Conservation (phyloP, 441 rosid genomes). For the Mallotus japonicus region DNA sequence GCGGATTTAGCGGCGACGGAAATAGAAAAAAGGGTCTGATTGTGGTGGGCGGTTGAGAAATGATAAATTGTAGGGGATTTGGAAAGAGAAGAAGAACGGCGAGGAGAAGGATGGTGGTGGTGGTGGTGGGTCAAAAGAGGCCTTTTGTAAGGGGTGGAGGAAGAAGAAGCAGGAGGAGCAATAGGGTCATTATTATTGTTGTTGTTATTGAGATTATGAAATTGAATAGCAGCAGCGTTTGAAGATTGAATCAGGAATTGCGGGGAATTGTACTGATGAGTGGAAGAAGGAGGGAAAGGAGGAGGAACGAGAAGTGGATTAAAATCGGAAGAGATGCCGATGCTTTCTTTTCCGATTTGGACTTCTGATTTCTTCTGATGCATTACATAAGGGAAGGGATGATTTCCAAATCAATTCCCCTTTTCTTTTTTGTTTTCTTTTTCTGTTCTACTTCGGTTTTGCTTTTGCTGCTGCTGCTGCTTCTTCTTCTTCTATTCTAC, state of each 20-base stretch:
- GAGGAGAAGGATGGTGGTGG: slow-evolving; percentile 11
- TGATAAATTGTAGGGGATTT: slow-evolving; percentile 51
- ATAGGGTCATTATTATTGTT: slow-evolving; percentile 35
- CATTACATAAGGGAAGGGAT: slow-evolving; percentile 52
- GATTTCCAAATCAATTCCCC: too few species aligned
- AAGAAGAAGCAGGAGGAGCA: slow-evolving; percentile 36
- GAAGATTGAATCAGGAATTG: slow-evolving; percentile 36
- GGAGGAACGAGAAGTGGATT: slow-evolving; percentile 38
- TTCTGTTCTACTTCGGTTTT: background rate
- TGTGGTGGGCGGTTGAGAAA: slow-evolving; percentile 31
- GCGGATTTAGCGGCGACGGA: slow-evolving; percentile 45
- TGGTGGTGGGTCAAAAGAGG: slow-evolving; percentile 38
- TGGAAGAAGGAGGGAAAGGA: slow-evolving; percentile 15
- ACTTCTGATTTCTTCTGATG: slow-evolving; percentile 97
- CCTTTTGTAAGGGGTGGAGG: slow-evolving; percentile 62
- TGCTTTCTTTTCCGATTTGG: slow-evolving; percentile 99
- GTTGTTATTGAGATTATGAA: slow-evolving; percentile 11
- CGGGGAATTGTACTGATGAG: slow-evolving; percentile 26
- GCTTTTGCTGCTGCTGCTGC: background rate
- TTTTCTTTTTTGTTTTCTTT: background rate
- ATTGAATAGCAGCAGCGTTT: slow-evolving; percentile 6
- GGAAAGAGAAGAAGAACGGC: slow-evolving; percentile 33
- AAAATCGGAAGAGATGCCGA: slow-evolving; percentile 95
- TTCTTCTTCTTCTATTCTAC: too few species aligned
- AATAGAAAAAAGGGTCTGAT: slow-evolving; percentile 35